Evolutionary conservation across 495 filamentous ascomycete genomes (phyloP).

Genomic region (Tirmania nivea): DNA sequence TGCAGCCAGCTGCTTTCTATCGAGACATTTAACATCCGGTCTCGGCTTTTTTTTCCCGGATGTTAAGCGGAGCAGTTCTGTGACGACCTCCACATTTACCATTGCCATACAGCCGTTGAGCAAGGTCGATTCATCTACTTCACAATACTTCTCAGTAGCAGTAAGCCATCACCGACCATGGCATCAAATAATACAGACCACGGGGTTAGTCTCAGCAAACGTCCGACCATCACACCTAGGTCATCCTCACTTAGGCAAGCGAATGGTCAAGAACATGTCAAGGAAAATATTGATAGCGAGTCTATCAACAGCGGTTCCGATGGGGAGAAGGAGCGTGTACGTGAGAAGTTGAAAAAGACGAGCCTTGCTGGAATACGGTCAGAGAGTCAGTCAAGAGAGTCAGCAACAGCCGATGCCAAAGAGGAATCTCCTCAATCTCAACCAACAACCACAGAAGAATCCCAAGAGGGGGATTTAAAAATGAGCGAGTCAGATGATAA

Average conservation of each 20-base stretch:
- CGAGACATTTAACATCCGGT: too few species aligned
- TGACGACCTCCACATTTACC: too few species aligned
- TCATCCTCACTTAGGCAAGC: neutral
- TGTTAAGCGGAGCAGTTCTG: too few species aligned
- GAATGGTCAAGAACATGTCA: neutral
- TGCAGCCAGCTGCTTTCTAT: too few species aligned
- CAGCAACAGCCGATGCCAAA: neutral
- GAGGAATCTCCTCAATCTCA: neutral
- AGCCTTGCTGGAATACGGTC: conserved; percentile 13
- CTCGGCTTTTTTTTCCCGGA: too few species aligned
- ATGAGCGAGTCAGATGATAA: neutral
- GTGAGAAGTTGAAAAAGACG: conserved; percentile 20
- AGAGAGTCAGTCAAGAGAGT: conserved; percentile 2
- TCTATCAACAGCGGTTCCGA: conserved; percentile 1
- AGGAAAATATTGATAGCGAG: neutral
- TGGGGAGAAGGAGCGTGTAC: conserved; percentile 17
- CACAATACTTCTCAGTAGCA: too few species aligned
- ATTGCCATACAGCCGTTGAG: too few species aligned
- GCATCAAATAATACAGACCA: neutral
- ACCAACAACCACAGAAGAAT: neutral
- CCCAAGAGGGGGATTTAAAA: neutral
- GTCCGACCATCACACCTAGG: neutral
- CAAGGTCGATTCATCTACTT: too few species aligned
- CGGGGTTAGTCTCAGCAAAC: neutral
- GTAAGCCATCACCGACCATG: neutral